Percentiles rank a stretch among this genome's conserved stretches.
Evolutionary conservation across 129 eudicot species (phyloP).

Genomic region (Mikania micrantha): DNA sequence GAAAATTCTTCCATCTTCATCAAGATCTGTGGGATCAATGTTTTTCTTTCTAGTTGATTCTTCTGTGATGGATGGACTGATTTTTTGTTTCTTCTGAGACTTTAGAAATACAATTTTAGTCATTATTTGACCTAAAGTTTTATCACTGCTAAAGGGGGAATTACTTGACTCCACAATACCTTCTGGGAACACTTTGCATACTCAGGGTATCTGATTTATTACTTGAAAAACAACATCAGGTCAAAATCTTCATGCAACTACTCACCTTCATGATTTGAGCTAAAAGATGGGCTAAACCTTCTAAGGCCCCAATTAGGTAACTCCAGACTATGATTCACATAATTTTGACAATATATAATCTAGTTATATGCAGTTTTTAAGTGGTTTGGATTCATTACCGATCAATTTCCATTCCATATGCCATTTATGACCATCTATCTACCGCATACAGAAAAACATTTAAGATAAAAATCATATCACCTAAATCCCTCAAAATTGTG

Average conservation of each 20-base stretch:
- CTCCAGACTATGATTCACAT: not conserved
- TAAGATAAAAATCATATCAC: not conserved
- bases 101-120: not conserved
- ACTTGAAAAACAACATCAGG: slow-evolving; percentile 69
- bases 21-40: slow-evolving; percentile 21
- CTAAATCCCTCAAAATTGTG: not conserved
- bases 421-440: slow-evolving; percentile 55
- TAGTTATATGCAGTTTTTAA: slow-evolving; percentile 29
- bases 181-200: slow-evolving; percentile 45
- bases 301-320: slow-evolving; percentile 21
- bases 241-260: slow-evolving; percentile 60
- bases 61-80: slow-evolving; percentile 12
- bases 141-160: slow-evolving; percentile 37
- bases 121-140: slow-evolving; percentile 21
- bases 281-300: slow-evolving; percentile 20
- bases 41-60: slow-evolving; percentile 49
- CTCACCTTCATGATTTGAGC: slow-evolving; percentile 28
- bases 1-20: slow-evolving; percentile 38
- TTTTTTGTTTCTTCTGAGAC: slow-evolving; percentile 28
- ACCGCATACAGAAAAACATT: not conserved
- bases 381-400: slow-evolving; percentile 27
- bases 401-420: slow-evolving; percentile 31
- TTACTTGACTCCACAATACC: slow-evolving; percentile 55
- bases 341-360: slow-evolving; percentile 27
- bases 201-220: slow-evolving; percentile 83